Percentiles rank a stretch among this genome's conserved stretches.
Evolutionary conservation across 139 green algal genomes (phyloP).

Genomic region (Mychonastes homosphaera): DNA sequence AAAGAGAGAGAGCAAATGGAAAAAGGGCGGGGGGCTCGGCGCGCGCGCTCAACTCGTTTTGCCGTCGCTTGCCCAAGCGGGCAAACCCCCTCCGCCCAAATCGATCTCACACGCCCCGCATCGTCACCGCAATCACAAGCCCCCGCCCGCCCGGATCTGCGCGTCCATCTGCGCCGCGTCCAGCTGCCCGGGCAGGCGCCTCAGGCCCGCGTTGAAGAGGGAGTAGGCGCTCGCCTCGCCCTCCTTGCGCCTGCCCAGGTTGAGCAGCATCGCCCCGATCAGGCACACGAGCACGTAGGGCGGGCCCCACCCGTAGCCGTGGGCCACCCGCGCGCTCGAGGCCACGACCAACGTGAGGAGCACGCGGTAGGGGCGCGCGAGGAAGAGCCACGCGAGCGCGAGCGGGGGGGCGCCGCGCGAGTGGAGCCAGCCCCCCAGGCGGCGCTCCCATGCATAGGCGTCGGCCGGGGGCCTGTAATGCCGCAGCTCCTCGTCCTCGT

Average conservation of each 20-base stretch:
- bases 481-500: no score
- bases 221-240: conserved; percentile 34
- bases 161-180: conserved; percentile 40
- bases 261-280: conserved; percentile 27
- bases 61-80: no score
- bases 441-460: no score
- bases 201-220: conserved; percentile 43
- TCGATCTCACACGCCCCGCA: no score
- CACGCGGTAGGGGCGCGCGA: conserved; percentile 7
- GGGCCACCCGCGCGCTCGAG: conserved; percentile 5
- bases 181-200: conserved; percentile 40
- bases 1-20: no score
- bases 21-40: no score
- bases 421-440: no score
- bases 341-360: conserved; percentile 5
- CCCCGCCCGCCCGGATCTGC: conserved; percentile 37
- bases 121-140: conserved; percentile 16
- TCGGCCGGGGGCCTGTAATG: no score
- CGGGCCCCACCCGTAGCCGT: conserved; percentile 12
- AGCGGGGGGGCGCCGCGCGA: conserved; percentile 19
- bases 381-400: conserved; percentile 23
- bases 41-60: no score
- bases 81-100: no score
- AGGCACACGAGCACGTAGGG: conserved; percentile 24
- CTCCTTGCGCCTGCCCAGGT: conserved; percentile 27